A percentile compares a stretch with the other conserved stretches of the same genome.
phyloP scores from a whole-genome alignment of 2,329 filamentous ascomycete species.

The Huntiella decipiens region DNA sequence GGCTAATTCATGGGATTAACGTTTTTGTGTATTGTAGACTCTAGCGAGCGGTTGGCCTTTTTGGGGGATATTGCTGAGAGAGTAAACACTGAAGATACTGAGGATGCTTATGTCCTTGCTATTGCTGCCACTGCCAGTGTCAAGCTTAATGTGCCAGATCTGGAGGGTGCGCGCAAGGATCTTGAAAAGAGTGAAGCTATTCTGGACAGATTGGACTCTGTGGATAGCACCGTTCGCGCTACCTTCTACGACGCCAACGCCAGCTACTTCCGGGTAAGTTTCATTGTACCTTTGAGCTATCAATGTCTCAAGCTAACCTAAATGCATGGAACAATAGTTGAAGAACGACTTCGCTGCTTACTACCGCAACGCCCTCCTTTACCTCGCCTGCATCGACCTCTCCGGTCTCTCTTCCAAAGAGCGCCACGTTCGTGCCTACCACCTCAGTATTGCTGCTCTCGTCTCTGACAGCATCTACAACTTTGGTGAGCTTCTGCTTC shows the following conservation, averaged over 20 bases:
- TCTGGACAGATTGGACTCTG: conserved; percentile 79
- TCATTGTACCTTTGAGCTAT: background rate
- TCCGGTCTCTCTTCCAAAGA: conserved; percentile 54
- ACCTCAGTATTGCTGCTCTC: conserved; percentile 78
- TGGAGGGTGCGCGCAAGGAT: conserved; percentile 69
- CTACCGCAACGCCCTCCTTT: conserved; percentile 93
- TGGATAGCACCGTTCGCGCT: conserved; percentile 89
- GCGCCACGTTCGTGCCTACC: conserved; percentile 68
- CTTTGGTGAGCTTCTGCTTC: conserved; percentile 94
- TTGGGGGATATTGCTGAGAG: conserved; percentile 66
- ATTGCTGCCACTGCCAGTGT: conserved; percentile 76
- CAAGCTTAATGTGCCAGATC: conserved; percentile 60
- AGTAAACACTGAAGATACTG: conserved; percentile 79
- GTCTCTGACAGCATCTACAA: conserved; percentile 96
- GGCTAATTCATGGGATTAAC: background rate
- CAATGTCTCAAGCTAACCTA: background rate
- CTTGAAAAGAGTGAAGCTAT: conserved; percentile 75
- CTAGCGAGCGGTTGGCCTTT: conserved; percentile 70
- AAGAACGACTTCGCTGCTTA: conserved; percentile 89
- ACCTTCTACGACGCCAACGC: conserved; percentile 92
- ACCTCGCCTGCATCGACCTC: conserved; percentile 87
- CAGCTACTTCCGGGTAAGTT: conserved; percentile 63
- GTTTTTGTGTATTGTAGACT: conserved; percentile 37
- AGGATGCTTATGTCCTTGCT: conserved; percentile 91
- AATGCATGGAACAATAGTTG: conserved; percentile 19